Conservation (phyloP, 495 filamentous ascomycete genomes). For the Emericellopsis terricola region DNA sequence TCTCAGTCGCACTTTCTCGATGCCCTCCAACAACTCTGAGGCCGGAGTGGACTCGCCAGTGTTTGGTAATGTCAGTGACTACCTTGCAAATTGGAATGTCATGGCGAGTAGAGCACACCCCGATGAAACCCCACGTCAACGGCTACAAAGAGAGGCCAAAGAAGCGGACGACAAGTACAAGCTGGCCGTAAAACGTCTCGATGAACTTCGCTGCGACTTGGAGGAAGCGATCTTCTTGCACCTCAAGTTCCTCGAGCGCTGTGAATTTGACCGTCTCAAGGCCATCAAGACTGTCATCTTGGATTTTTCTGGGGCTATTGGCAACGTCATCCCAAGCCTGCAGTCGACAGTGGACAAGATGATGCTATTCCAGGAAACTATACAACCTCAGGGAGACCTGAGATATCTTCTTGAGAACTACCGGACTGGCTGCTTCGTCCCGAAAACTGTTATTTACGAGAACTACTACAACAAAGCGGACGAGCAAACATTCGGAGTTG, state of each 20-base stretch:
- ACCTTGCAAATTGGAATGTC: slow-evolving; percentile 79
- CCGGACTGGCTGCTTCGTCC: slow-evolving; percentile 79
- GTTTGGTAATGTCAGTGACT: slow-evolving; percentile 65
- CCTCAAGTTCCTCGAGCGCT: slow-evolving; percentile 92
- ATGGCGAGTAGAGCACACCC: slow-evolving; percentile 67
- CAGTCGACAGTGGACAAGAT: slow-evolving; percentile 94
- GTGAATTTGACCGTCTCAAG: slow-evolving; percentile 87
- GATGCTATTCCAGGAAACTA: slow-evolving; percentile 97
- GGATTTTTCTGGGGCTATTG: slow-evolving; percentile 93
- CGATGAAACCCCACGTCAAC: slow-evolving; percentile 78
- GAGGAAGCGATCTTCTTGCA: slow-evolving; percentile 90
- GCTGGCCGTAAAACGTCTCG: slow-evolving; percentile 60
- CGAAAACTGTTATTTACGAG: slow-evolving; percentile 86
- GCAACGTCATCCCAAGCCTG: slow-evolving; percentile 91
- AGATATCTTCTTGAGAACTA: slow-evolving; percentile 97
- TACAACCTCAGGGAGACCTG: slow-evolving; percentile 80
- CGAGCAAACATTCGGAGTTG: slow-evolving; percentile 94
- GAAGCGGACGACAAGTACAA: slow-evolving; percentile 95
- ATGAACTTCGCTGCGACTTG: slow-evolving; percentile 76
- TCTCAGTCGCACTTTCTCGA: slow-evolving; percentile 51
- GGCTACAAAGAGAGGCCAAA: slow-evolving; percentile 68
- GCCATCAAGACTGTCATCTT: slow-evolving; percentile 95
- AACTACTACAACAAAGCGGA: slow-evolving; percentile 98
- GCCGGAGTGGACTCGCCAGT: slow-evolving; percentile 48
- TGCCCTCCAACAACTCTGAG: slow-evolving; percentile 31